Percentiles rank a stretch among this genome's conserved stretches.
Conservation (phyloP, 345 rosid species). For the Eucalyptus polybractea region DNA sequence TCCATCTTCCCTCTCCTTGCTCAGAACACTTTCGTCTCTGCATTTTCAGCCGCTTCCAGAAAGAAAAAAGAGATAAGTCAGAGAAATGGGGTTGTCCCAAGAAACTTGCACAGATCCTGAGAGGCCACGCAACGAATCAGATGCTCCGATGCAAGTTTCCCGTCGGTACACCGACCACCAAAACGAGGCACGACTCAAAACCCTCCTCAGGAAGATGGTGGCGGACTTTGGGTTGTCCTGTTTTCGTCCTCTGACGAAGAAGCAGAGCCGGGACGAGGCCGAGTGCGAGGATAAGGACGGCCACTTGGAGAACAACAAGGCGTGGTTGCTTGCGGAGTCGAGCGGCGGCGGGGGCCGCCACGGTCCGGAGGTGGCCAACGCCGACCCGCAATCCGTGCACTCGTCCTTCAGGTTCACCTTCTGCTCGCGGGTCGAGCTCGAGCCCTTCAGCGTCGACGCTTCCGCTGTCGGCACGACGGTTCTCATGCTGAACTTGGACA, state of each 20-base stretch:
- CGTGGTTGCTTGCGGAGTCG: constrained; percentile 76
- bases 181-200: background rate
- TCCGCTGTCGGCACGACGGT: constrained; percentile 47
- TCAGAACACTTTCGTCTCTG: background rate
- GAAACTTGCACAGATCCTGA: background rate
- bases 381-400: constrained; percentile 75
- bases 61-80: background rate
- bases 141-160: background rate
- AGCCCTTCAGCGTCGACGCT: constrained; percentile 37
- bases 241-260: constrained; percentile 15
- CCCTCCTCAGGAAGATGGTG: constrained; percentile 35
- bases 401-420: constrained; percentile 92
- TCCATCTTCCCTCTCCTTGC: background rate
- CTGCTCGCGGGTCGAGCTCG: constrained; percentile 77
- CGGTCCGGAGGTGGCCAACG: constrained; percentile 29
- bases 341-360: constrained; percentile 18
- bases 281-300: background rate
- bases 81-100: background rate
- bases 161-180: background rate
- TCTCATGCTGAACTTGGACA: constrained; percentile 76
- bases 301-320: constrained; percentile 66
- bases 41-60: background rate
- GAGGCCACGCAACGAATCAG: background rate
- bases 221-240: constrained; percentile 49
- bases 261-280: background rate